Evolutionary conservation across 106 monocot species (phyloP), one percentile per base, ranked within the genome.

Genomic region (Dactylorhiza incarnata): DNA sequence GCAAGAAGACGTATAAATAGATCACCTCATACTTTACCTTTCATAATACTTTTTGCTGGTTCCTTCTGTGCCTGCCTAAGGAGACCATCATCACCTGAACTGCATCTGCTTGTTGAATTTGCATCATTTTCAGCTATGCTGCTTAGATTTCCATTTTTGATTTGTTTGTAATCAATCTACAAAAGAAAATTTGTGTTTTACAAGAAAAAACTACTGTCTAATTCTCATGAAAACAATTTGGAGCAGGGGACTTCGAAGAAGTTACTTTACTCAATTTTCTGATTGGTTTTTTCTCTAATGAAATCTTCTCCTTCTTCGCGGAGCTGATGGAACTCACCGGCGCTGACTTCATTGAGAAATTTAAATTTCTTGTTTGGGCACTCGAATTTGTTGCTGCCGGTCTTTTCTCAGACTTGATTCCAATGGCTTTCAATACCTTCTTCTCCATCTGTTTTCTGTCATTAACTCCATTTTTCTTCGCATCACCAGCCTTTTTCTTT

Each of bases 271-370:
- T 55, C 43, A 15, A 26, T 46, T 69, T 16, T 46, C 45, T 69
- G 7, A n/a, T 79, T 45, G 5, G 73, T 76, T 43, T 58, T 79
- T 69, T 29, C 29, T 29, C 58, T 83, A 16, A 49, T 26, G 74
- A 37, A 26, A 37, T 83, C 71, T 82, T 85, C 70, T 77, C 86
- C 9, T 83, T 47, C 62, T 72, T 89, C 7, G 23, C 37, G 26
- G 74, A 46, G 43, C 47, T 45, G 17, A 12, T 74, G 6, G 72
- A 61, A 55, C 75, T 47, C 17, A 9, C 71, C 45, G 50, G 45
- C 29, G n/a, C 14, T 1, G 73, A 62, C 74, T 68, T 75, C 29
- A 61, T 1, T n/a, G 24, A 24, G 29, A 37, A 22, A 37, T 8
- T 15, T 3, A 49, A 16, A 9, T 37, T 67, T 77, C n/a, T 78